phyloP scores from a whole-genome alignment of 106 monocot species.

The Triglochin maritima region DNA sequence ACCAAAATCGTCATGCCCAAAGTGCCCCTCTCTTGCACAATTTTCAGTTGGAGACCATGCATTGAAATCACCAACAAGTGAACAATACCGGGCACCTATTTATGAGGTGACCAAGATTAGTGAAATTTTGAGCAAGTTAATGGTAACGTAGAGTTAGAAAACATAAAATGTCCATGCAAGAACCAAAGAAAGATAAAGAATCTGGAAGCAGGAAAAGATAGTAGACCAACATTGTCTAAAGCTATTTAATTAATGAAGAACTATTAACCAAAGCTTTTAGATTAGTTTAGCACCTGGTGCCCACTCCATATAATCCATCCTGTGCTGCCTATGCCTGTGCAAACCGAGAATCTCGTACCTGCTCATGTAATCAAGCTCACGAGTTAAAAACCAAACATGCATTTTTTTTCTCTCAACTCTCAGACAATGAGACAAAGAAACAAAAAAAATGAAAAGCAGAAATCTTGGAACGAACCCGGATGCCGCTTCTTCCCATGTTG shows the following conservation, averaged over 20 bases:
- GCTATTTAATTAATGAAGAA: not conserved
- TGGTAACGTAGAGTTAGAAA: too few relatives aligned
- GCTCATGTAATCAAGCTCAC: not conserved
- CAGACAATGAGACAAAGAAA: not conserved
- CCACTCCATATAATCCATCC: slow-evolving; percentile 80
- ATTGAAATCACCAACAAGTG: slow-evolving; percentile 88
- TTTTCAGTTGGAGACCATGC: slow-evolving; percentile 86
- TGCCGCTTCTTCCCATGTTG: slow-evolving; percentile 25
- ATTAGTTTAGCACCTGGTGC: slow-evolving; percentile 37
- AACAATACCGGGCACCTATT: slow-evolving; percentile 82
- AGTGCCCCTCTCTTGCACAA: slow-evolving; percentile 83
- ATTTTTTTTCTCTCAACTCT: not conserved
- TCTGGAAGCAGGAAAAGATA: not conserved
- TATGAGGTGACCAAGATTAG: not conserved
- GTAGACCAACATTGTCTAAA: not conserved
- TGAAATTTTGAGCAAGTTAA: not conserved
- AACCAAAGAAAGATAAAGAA: not conserved
- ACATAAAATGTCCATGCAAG: not conserved
- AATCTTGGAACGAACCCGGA: slow-evolving; percentile 26
- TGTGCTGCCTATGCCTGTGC: slow-evolving; percentile 53
- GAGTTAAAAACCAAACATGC: not conserved
- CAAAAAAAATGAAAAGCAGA: not conserved
- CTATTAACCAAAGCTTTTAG: not conserved
- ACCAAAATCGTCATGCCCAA: slow-evolving; percentile 97
- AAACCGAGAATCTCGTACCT: slow-evolving; percentile 58